Conservation (phyloP, 441 rosid species). For the Pelargonium myrrhifolium region DNA sequence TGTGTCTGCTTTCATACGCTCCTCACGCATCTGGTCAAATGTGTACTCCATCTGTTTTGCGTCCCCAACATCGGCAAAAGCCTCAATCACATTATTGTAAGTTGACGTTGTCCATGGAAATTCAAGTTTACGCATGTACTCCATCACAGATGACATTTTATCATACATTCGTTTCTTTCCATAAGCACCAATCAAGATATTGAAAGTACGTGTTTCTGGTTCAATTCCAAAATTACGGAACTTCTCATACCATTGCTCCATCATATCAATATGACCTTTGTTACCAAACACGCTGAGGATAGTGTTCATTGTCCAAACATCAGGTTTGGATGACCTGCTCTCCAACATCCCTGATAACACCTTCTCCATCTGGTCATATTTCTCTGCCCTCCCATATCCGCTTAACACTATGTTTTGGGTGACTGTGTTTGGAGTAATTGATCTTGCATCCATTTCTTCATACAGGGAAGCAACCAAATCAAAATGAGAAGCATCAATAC, state of each 20-base stretch:
- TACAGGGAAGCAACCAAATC: constrained; percentile 59
- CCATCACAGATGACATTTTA: constrained; percentile 93
- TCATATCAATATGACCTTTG: constrained; percentile 69
- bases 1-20: constrained; percentile 77
- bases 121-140: constrained; percentile 82
- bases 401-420: constrained; percentile 79
- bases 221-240: constrained; percentile 68
- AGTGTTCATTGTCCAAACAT: constrained; percentile 90
- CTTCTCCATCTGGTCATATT: constrained; percentile 78
- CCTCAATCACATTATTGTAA: constrained; percentile 84
- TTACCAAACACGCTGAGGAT: constrained; percentile 77
- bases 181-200: constrained; percentile 78
- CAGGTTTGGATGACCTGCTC: constrained; percentile 57
- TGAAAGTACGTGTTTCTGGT: constrained; percentile 82
- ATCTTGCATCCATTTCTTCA: constrained; percentile 62
- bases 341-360: constrained; percentile 70
- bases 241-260: constrained; percentile 95
- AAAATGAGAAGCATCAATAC: constrained; percentile 55
- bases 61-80: constrained; percentile 83
- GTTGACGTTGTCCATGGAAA: constrained; percentile 92
- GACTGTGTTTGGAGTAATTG: constrained; percentile 67
- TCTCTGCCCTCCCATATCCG: constrained; percentile 69
- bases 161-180: constrained; percentile 85
- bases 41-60: constrained; percentile 81
- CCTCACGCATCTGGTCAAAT: constrained; percentile 79